Percentiles rank a stretch among this genome's conserved stretches.
Conservation (phyloP, 352 stramenopile species). For the Globisporangium camurandrum region DNA sequence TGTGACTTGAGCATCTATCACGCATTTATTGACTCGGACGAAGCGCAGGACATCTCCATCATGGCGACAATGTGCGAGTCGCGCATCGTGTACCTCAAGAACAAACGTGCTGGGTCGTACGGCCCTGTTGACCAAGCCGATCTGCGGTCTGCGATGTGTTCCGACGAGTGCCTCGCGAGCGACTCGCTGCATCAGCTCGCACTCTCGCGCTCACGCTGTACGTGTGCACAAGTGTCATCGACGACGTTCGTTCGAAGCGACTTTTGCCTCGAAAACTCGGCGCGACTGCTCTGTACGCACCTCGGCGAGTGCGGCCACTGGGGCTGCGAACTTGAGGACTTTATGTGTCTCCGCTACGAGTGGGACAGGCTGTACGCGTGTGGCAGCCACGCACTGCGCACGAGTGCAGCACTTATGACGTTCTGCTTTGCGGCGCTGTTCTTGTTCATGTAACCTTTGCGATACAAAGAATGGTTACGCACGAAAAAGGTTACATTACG, state of each 20-base stretch:
- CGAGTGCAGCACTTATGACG: constrained; percentile 8
- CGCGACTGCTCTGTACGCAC: constrained; percentile 75
- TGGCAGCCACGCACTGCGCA: constrained; percentile 7
- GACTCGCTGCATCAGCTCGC: constrained; percentile 72
- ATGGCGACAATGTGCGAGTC: constrained; percentile 68
- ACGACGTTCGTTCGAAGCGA: constrained; percentile 57
- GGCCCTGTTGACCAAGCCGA: constrained; percentile 56
- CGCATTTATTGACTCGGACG: constrained; percentile 42
- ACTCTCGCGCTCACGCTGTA: constrained; percentile 69
- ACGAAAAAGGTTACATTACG: constrained; percentile 8
- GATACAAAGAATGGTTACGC: too few relatives aligned
- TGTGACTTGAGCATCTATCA: constrained; percentile 51
- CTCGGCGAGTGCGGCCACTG: constrained; percentile 85
- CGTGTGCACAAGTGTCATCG: constrained; percentile 75
- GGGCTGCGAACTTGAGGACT: constrained; percentile 82
- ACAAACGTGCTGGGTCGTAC: constrained; percentile 41
- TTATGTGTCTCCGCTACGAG: constrained; percentile 88
- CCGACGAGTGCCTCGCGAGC: constrained; percentile 69
- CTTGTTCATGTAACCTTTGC: constrained; percentile 17
- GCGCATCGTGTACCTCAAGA: constrained; percentile 66
- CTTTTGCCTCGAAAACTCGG: constrained; percentile 78
- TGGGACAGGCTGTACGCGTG: constrained; percentile 74
- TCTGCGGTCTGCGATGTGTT: constrained; percentile 80
- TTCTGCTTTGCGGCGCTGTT: constrained; percentile 12
- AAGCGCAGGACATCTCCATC: constrained; percentile 62